phyloP scores from a whole-genome alignment of 371 early-diverging fungal species.

The Cokeromyces recurvatus region DNA sequence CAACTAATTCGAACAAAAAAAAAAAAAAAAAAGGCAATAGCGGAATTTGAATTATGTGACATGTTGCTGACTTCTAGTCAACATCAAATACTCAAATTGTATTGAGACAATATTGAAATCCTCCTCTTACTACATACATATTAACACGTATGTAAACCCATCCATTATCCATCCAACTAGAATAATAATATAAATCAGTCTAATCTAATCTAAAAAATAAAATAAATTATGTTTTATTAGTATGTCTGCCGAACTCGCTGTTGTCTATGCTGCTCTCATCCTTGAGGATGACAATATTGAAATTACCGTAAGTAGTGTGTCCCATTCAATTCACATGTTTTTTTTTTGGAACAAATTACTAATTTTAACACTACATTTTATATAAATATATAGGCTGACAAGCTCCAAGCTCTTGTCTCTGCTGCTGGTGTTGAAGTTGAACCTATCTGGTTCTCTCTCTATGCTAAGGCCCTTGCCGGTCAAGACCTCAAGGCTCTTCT shows the following conservation, averaged over 20 bases:
- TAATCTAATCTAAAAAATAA: background rate
- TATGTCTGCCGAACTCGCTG: constrained; percentile 83
- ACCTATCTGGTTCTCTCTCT: constrained; percentile 93
- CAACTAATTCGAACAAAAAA: no score
- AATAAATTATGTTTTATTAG: constrained; percentile 7
- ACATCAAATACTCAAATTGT: background rate
- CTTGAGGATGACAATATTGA: constrained; percentile 95
- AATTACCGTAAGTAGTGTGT: constrained; percentile 77
- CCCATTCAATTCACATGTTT: background rate
- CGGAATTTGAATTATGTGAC: no score
- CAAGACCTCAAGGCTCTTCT: constrained; percentile 89
- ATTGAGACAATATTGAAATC: constrained; percentile 1
- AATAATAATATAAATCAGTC: background rate
- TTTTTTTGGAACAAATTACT: background rate
- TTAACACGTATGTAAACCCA: constrained; percentile 21
- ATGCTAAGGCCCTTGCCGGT: constrained; percentile 97
- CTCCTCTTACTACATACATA: constrained; percentile 23
- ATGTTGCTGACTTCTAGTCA: no score
- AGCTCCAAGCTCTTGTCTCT: constrained; percentile 86
- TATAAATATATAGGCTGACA: constrained; percentile 74
- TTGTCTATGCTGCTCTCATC: constrained; percentile 97
- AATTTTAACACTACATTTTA: background rate
- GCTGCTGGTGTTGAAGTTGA: constrained; percentile 94
- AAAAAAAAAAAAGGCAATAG: no score
- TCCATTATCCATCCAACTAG: constrained; percentile 24